Base-by-base conservation (phyloP, 352 stramenopile species). In the Phytophthora constricta region DNA sequence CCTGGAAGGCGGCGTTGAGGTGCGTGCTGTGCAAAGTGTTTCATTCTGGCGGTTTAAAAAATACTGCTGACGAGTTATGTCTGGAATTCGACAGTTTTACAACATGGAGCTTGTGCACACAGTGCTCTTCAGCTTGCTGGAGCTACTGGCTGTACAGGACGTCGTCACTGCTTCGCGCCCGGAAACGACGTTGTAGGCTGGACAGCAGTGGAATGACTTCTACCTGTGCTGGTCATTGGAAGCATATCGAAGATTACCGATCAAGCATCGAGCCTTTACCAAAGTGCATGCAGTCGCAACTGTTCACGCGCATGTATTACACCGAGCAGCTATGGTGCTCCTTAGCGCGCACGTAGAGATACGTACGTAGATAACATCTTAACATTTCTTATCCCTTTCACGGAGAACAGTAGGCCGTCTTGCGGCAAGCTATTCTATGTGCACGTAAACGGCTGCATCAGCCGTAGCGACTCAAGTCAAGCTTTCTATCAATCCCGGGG, bases 401-500 rank as follows among this genome's bases (percentile, higher is more conserved):
- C n/a, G n/a, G n/a, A n/a, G n/a, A n/a, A n/a, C n/a, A n/a, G n/a
- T n/a, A n/a, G n/a, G n/a, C n/a, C n/a, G n/a, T n/a, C n/a, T n/a
- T n/a, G n/a, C n/a, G n/a, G n/a, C n/a, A 42, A 42, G 34, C 10
- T 16, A 42, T 42, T 42, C n/a, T 42, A 42, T 42, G n/a, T 42
- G 34, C 34, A 10, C 14, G n/a, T 16, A 4, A 42, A 13, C 34
- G n/a, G 34, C 10, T 42, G n/a, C 11, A 42, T 66, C 65, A 87
- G 8, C 65, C 63, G 66, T 84, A 88, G 22, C 77, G 77, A 72
- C 79, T 88, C 28, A 86, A 39, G 43, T 86, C 77, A 48, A 88
- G 77, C 26, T 74, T 79, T n/a, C 27, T 68, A 46, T 34, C 47
- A 13, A 48, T 25, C 25, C 55, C 9, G 41, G 37, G 37, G 37